Base-by-base conservation (phyloP, 306 rosid species). In the Gleditsia sinensis region DNA sequence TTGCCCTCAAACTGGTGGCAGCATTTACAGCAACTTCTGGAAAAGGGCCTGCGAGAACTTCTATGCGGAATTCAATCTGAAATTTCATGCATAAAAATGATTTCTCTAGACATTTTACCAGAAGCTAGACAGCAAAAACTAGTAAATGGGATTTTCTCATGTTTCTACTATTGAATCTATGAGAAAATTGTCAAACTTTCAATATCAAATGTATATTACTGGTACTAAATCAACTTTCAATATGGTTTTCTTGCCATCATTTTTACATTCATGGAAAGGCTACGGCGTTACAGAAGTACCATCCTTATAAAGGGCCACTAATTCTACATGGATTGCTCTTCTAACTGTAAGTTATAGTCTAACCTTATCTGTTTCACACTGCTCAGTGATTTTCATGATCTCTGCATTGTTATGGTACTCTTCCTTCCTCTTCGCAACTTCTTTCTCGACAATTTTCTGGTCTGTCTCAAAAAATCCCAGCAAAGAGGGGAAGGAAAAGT, bases 391-490 rank as follows among this genome's bases (percentile, higher is more conserved):
- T 72, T 74, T 75, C 66, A 5, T 62, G 14, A 89, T 81, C 59
- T 65, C 79, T 49, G 49, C 66, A 58, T 83, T 76, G 40, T 75
- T 79, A 21, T 24, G 75, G 63, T 85, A 74, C 72, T 87, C 90
- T 48, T 70, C 78, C 13, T 69, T 81, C 78, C 75, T 91, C 84
- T 28, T 83, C 20, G 76, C 62, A 33, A 81, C 36, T 57, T 78
- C 91, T 78, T 83, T 88, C 75, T 77, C 82, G 5, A 77, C 42
- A 28, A 69, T 59, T 61, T 28, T 87, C 14, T 75, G 69, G 67
- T 79, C 89, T 10, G 79, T 69, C 62, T 83, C 89, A 21, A 77
- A 45, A 58, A 86, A 78, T 75, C 89, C 91, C 82, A 85, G 92
- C 86, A 49, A 14, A 49, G 14, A 65, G 6, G 16, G 65, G 17